Evolutionary conservation across 305 asterid genomes (phyloP).

Genomic region (Rubia peregrina): DNA sequence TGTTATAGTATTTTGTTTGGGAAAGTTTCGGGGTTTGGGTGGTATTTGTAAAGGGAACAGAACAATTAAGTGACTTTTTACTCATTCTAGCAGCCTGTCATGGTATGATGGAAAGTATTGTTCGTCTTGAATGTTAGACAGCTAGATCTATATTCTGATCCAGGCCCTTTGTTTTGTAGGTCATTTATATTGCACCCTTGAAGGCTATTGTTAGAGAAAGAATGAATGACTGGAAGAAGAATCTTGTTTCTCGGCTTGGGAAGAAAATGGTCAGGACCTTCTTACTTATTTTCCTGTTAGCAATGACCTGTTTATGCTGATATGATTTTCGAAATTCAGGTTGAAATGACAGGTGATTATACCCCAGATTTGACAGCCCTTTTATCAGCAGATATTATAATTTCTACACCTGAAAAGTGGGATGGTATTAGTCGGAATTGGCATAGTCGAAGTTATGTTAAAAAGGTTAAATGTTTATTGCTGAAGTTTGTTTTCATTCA

Average conservation of each 20-base stretch:
- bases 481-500: conserved; percentile 6
- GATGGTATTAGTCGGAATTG: conserved; percentile 99
- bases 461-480: conserved; percentile 43
- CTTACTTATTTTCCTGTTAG: conserved; percentile 4
- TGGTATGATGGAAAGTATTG: not conserved
- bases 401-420: conserved; percentile 99
- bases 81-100: not conserved
- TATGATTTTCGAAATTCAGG: conserved; percentile 37
- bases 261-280: conserved; percentile 62
- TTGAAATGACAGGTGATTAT: conserved; percentile 98
- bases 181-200: conserved; percentile 90
- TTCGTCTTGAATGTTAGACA: not conserved
- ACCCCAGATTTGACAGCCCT: conserved; percentile 88
- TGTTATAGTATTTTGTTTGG: not conserved
- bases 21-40: not conserved
- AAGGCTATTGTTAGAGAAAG: conserved; percentile 99
- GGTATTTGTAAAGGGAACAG: not conserved
- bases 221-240: conserved; percentile 96
- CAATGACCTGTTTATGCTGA: conserved; percentile 22
- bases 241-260: conserved; percentile 82
- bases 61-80: not conserved
- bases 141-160: conserved; percentile 13
- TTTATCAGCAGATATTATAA: conserved; percentile 82
- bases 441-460: conserved; percentile 91
- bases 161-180: conserved; percentile 32